Percentiles rank a stretch among this genome's conserved stretches.
These are phyloP conservation scores for Periconia digitata DNA, from an alignment of 2,329 filamentous ascomycete species.

Conservation along the genomic window DNA sequence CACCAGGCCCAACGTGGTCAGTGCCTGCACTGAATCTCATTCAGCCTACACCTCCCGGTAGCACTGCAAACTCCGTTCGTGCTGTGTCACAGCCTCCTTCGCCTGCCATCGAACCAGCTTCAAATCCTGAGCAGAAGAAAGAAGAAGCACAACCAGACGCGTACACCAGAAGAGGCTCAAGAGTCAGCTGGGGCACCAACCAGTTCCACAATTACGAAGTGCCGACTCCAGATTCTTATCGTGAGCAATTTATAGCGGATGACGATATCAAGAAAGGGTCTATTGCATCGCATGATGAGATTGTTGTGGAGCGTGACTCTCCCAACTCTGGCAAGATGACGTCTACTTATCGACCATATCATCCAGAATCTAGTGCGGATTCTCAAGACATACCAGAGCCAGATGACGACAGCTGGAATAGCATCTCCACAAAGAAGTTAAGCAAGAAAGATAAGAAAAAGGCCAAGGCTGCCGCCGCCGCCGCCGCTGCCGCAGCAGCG, in stretches of 20 bases:
- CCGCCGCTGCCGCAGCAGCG: slow-evolving; percentile 17
- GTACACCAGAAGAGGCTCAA: slow-evolving; percentile 26
- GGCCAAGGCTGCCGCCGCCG: slow-evolving; percentile 18
- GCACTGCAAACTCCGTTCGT: slow-evolving; percentile 43
- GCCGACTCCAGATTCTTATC: slow-evolving; percentile 47
- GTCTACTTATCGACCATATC: slow-evolving; percentile 35
- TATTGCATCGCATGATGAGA: slow-evolving; percentile 37
- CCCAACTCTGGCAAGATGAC: slow-evolving; percentile 31
- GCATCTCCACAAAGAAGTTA: slow-evolving; percentile 29
- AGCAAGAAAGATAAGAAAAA: slow-evolving; percentile 38
- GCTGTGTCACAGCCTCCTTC: slow-evolving; percentile 39
- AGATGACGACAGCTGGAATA: slow-evolving; percentile 25
- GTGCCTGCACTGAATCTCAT: slow-evolving; percentile 59
- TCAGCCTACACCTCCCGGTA: slow-evolving; percentile 60
- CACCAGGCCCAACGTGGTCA: slow-evolving; percentile 39
- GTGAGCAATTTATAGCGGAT: slow-evolving; percentile 41
- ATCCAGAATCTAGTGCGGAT: slow-evolving; percentile 14
- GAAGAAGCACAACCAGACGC: slow-evolving; percentile 27
- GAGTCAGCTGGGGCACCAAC: slow-evolving; percentile 53
- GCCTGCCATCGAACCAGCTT: slow-evolving; percentile 32
- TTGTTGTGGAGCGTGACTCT: slow-evolving; percentile 43
- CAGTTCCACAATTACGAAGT: slow-evolving; percentile 51
- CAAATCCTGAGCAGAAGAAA: slow-evolving; percentile 17
- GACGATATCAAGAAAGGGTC: slow-evolving; percentile 26
- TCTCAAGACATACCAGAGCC: slow-evolving; percentile 30